A percentile compares a stretch with the other conserved stretches of the same genome.
Conservation (phyloP, 2,329 filamentous ascomycete genomes). For the Colletotrichum sp. region DNA sequence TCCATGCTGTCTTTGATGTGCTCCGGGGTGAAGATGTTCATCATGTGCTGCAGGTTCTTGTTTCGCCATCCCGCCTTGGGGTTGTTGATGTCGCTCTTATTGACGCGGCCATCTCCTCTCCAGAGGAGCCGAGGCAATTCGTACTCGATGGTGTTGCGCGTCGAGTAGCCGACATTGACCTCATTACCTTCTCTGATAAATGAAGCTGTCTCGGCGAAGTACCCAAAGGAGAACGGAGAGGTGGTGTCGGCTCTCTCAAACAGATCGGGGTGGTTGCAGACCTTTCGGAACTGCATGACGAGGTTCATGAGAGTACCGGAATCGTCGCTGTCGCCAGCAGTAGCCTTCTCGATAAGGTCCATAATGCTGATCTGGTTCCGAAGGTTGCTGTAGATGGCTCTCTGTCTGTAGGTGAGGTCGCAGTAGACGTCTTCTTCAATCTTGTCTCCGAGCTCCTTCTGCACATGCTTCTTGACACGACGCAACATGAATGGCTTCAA, state of each 20-base stretch:
- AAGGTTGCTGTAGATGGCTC: conserved; percentile 89
- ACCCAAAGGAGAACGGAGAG: conserved; percentile 82
- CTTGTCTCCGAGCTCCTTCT: conserved; percentile 98
- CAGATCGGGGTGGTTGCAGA: conserved; percentile 97
- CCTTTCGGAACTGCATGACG: conserved; percentile 99
- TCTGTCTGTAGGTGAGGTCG: conserved; percentile 93
- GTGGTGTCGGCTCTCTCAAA: conserved; percentile 94
- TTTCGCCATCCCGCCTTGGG: conserved; percentile 77
- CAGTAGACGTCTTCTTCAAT: conserved; percentile 97
- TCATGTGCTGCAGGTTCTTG: conserved; percentile 77
- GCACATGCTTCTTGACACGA: conserved; percentile 99
- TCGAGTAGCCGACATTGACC: conserved; percentile 85
- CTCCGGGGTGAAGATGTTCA: conserved; percentile 90
- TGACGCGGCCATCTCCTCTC: conserved; percentile 77
- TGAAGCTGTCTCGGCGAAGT: conserved; percentile 93
- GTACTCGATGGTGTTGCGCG: conserved; percentile 85
- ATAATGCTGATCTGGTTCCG: conserved; percentile 98
- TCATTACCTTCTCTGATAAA: conserved; percentile 88
- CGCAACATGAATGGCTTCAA: conserved; percentile 99
- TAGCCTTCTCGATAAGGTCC: conserved; percentile 97
- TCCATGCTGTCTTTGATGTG: conserved; percentile 71
- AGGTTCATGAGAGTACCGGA: conserved; percentile 98
- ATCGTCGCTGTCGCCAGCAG: conserved; percentile 91
- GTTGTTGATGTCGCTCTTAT: conserved; percentile 77
- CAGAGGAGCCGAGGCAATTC: conserved; percentile 82